Base-by-base conservation (phyloP, 2,329 filamentous ascomycete genomes). In the Chalaropsis thielavioides region DNA sequence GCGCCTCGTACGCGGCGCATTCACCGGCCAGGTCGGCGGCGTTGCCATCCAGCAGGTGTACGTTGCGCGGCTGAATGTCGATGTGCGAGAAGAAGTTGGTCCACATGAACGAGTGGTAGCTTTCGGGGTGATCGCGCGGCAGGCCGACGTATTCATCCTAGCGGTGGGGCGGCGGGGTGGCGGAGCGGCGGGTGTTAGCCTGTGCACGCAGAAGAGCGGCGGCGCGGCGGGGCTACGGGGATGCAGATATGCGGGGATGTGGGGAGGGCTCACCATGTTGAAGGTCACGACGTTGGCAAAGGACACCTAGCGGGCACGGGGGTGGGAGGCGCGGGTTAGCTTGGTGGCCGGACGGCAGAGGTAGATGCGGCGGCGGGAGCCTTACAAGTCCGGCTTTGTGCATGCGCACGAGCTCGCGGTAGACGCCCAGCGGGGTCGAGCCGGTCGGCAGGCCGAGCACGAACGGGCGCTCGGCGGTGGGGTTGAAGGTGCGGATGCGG, bases 91-190 rank as follows among this genome's bases (percentile, higher is more conserved):
- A 95, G 80, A 95, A 90, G 76, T 94, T 82, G 76, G 88, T 89
- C 82, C 91, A 95, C 90, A 95, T 94, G 79, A 94, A 95, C 69
- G 86, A 89, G 77, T 95, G 90, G 76, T 95, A 95, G 71, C 86
- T 90, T 74, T 94, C 86, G 13, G 89, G 85, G 73, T 95, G 89
- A 70, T 92, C 88, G 71, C 88, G 84, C 41, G 89, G 86, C 68
- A 95, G 82, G 66, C 87, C 88, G 69, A 94, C 88, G 72, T 95
- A 95, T 76, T 95, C 90, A 76, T 95, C 90, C 85, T 88, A 69
- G 38, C 27, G 15, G 40, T 11, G 24, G 17, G 15, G 27, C 17
- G 13, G 19, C 7, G 40, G 19, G 61, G 61, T 61, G 54, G 49
- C 41, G 58, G 60, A 64, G 19, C 62, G 62, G 17, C 59, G 41